Evolutionary conservation across 2,329 filamentous ascomycete genomes (phyloP), one percentile per base, ranked within the genome.

Genomic region (Phyllosticta capitalensis): DNA sequence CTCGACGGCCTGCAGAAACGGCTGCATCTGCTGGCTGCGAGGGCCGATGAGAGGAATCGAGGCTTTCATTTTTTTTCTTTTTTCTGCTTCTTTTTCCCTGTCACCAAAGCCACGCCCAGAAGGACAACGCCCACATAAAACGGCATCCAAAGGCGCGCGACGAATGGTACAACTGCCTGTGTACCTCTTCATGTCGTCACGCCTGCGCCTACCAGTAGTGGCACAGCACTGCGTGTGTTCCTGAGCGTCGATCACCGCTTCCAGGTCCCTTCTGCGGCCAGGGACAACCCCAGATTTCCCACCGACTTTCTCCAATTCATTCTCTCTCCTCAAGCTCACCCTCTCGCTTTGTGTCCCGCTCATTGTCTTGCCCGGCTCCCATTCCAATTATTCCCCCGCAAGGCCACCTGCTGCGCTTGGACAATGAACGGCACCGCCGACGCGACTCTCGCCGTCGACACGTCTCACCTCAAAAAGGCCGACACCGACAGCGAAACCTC

Each of bases 211-310:
- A 19, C 10, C 30, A 38, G n/a, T n/a, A n/a, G n/a, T n/a, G n/a
- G n/a, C n/a, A n/a, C n/a, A n/a, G 10, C 30, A 3, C 38, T 17
- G 38, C 38, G n/a, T 26, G 38, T 55, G 58, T 59, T 51, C 58
- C 58, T 59, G 50, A 52, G 24, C 58, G 57, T 45, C 53, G 53
- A 54, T 51, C 48, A 30, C 38, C 38, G 38, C 38, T 45, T 45
- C 38, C 38, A 45, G 38, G 33, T 21, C 22, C 54, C 21, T 22
- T 19, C 14, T 45, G 54, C 54, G 50, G 22, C 50, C 20, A 22
- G 20, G 26, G 17, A 21, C 50, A 59, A 59, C 58, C 58, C 58
- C 58, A 55, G 58, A 59, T 59, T 59, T 59, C 52, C 58, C 50
- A 45, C 17, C 38, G 38, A n/a, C 38, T n/a, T 45, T 45, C 38